Evolutionary conservation across 176 grass and related monocot genomes (phyloP), one percentile per base, ranked within the genome.

Genomic region (Luzula sylvatica): DNA sequence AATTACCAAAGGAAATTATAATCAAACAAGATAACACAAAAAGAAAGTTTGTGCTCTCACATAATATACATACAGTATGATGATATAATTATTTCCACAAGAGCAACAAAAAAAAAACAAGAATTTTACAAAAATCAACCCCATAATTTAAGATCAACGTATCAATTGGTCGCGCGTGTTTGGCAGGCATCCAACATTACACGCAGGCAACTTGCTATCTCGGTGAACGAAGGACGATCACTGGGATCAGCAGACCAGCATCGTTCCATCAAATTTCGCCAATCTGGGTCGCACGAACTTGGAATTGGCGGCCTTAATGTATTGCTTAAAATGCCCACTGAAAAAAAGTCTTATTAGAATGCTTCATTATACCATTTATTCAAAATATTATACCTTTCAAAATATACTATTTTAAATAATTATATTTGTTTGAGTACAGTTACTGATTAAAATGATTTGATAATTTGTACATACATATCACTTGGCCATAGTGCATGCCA

Each of bases 311-410:
- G 89, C 53, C 89, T 78, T 28, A 95, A 40, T 21, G 83, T 95
- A 62, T 86, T 85, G 35, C 61, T 88, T 53, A 95, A 55, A 70
- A 95, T 84, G 20, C 89, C 89, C 39, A 80, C 89, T 95, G 48
- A 40, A 8, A 7, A 53, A 14, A 25, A 59, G 40, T 62, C 21
- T 30, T 5, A 0, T 29, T 23, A 50, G n/a, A n/a, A 23, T 38
- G 21, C 22, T 9, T 47, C 20, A 9, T 70, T 9, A 19, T 12
- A 38, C 38, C 39, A 21, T 23, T 35, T n/a, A n/a, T 35, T 9
- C 30, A 35, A 7, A 35, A 35, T 35, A 1, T 7, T 35, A 2
- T n/a, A 35, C 9, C 9, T 35, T 35, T 35, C 9, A 35, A 35
- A 35, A 35, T 35, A 35, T 35, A 7, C 30, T 35, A 35, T 35